A percentile compares a stretch with the other conserved stretches of the same genome.
These are phyloP conservation scores for Fusarium hainanense DNA, from an alignment of 2,329 filamentous ascomycete species.

Conservation along the genomic window DNA sequence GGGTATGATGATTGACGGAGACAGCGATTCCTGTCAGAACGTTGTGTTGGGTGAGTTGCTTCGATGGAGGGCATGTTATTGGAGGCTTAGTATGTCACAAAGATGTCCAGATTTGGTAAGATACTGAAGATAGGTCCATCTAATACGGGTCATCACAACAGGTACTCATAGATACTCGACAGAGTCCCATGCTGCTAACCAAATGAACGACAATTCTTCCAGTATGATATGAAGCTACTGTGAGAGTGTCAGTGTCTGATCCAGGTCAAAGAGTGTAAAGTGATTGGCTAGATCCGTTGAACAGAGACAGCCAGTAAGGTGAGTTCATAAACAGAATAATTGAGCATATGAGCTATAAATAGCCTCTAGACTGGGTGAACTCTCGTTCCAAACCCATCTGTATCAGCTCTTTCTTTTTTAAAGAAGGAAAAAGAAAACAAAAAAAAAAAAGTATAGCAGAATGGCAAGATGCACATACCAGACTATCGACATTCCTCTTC, in stretches of 20 bases:
- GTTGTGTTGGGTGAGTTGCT: accelerated
- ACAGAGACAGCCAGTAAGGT: background rate
- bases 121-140: too few species aligned
- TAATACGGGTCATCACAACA: background rate
- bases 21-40: background rate
- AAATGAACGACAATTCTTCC: background rate
- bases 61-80: too few species aligned
- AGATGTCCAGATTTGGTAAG: too few species aligned
- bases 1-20: background rate
- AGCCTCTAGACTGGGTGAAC: too few species aligned
- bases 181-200: background rate
- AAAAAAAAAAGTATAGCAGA: too few species aligned
- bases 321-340: background rate
- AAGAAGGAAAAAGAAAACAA: too few species aligned
- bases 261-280: background rate
- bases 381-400: too few species aligned
- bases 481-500: too few species aligned
- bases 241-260: background rate
- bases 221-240: background rate
- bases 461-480: too few species aligned
- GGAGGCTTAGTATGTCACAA: too few species aligned
- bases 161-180: background rate
- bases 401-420: too few species aligned
- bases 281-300: background rate
- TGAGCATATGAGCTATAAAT: too few species aligned